These are phyloP conservation scores for Neofusicoccum parvum DNA, from an alignment of 2,329 filamentous ascomycete species.

Conservation along the genomic window DNA sequence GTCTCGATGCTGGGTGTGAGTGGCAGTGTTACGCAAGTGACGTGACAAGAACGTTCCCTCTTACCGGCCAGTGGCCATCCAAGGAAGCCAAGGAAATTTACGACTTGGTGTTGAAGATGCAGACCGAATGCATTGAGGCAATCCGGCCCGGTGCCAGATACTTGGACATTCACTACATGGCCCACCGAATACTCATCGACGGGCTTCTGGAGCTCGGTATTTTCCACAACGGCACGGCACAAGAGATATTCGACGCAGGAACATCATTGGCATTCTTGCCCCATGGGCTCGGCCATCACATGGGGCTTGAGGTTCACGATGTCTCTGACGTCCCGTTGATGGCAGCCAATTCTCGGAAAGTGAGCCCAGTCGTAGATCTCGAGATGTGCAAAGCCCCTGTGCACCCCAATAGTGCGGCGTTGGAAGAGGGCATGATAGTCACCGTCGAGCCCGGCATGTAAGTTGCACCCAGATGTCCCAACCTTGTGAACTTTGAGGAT, in stretches of 20 bases:
- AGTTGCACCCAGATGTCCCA: constrained; percentile 14
- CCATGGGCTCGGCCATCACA: constrained; percentile 86
- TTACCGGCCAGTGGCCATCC: constrained; percentile 69
- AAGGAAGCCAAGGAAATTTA: constrained; percentile 74
- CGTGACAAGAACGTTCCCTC: constrained; percentile 83
- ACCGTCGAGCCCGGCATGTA: constrained; percentile 58
- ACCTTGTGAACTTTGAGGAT: neutral
- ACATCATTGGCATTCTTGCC: constrained; percentile 92
- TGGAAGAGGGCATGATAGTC: constrained; percentile 59
- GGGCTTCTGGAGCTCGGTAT: constrained; percentile 74
- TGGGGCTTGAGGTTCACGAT: constrained; percentile 93
- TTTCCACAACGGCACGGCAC: constrained; percentile 62
- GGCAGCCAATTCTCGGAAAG: constrained; percentile 25
- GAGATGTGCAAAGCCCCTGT: constrained; percentile 35
- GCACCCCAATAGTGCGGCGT: constrained; percentile 35
- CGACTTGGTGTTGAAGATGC: constrained; percentile 78
- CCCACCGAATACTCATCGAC: constrained; percentile 70
- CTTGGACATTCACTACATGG: constrained; percentile 71
- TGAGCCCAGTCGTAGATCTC: constrained; percentile 36
- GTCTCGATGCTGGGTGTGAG: constrained; percentile 87
- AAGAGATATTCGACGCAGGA: constrained; percentile 74
- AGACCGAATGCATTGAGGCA: constrained; percentile 69
- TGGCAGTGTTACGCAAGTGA: constrained; percentile 85
- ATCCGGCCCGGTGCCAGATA: constrained; percentile 71
- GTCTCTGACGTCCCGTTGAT: constrained; percentile 27